Evolutionary conservation across 2,329 filamentous ascomycete genomes (phyloP).

Genomic region (Tympanopsis confertula): DNA sequence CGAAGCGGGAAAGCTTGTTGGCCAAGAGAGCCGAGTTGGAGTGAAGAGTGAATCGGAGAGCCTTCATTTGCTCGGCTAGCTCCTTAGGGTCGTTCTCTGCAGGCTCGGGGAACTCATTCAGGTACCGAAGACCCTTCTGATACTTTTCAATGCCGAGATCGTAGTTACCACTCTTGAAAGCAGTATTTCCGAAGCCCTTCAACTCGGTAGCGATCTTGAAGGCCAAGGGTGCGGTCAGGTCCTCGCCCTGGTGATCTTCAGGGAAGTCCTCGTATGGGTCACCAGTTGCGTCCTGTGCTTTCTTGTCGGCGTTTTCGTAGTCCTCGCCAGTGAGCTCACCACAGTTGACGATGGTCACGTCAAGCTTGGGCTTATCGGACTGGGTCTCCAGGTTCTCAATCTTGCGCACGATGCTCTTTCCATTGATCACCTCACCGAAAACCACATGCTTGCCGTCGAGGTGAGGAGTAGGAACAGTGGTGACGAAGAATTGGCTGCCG

Average conservation of each 20-base stretch:
- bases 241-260: slow-evolving; percentile 53
- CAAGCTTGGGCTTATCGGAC: slow-evolving; percentile 65
- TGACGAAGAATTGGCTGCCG: slow-evolving; percentile 96
- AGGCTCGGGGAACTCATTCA: slow-evolving; percentile 70
- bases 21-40: slow-evolving; percentile 79
- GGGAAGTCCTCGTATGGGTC: slow-evolving; percentile 94
- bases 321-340: slow-evolving; percentile 70
- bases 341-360: slow-evolving; percentile 69
- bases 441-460: slow-evolving; percentile 95
- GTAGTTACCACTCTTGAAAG: slow-evolving; percentile 72
- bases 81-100: slow-evolving; percentile 54
- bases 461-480: slow-evolving; percentile 87
- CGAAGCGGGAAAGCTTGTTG: slow-evolving; percentile 65
- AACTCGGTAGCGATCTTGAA: slow-evolving; percentile 72
- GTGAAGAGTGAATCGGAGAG: slow-evolving; percentile 75
- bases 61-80: slow-evolving; percentile 53
- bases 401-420: slow-evolving; percentile 81
- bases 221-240: slow-evolving; percentile 53
- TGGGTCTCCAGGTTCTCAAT: slow-evolving; percentile 75
- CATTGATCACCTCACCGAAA: slow-evolving; percentile 85
- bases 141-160: slow-evolving; percentile 75
- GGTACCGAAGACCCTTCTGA: slow-evolving; percentile 80
- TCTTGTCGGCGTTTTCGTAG: slow-evolving; percentile 54
- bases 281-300: slow-evolving; percentile 66
- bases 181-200: slow-evolving; percentile 85